These are phyloP conservation scores for Aotearoamyces nothofagi DNA, from an alignment of 2,329 filamentous ascomycete genomes.

Conservation along the genomic window DNA sequence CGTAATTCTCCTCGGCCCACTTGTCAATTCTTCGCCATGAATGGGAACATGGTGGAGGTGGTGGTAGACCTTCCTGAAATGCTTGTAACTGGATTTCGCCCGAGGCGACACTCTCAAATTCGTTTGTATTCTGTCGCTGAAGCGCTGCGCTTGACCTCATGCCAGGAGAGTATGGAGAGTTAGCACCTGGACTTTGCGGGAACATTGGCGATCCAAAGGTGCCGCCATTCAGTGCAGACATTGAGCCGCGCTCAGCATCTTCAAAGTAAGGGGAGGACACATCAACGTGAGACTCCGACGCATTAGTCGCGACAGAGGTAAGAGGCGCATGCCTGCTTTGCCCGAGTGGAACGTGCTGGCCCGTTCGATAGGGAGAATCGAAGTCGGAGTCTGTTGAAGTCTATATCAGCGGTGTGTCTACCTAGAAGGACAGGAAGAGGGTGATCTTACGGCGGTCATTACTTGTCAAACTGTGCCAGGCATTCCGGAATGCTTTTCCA, in stretches of 20 bases:
- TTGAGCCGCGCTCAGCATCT: slow-evolving; percentile 42
- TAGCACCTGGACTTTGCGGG: slow-evolving; percentile 39
- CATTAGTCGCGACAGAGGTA: slow-evolving; percentile 73
- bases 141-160: slow-evolving; percentile 65
- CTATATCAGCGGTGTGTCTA: slow-evolving; percentile 27
- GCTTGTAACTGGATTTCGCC: slow-evolving; percentile 95
- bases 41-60: slow-evolving; percentile 72
- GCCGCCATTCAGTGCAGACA: slow-evolving; percentile 36
- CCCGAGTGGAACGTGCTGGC: slow-evolving; percentile 76
- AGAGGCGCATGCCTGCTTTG: slow-evolving; percentile 70
- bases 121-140: slow-evolving; percentile 42
- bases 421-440: slow-evolving; percentile 12
- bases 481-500: slow-evolving; percentile 60
- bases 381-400: slow-evolving; percentile 66
- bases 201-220: slow-evolving; percentile 28
- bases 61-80: slow-evolving; percentile 82
- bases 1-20: slow-evolving; percentile 92
- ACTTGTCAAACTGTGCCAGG: slow-evolving; percentile 76
- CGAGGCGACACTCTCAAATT: slow-evolving; percentile 54
- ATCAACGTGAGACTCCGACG: slow-evolving; percentile 76
- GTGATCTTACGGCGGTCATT: slow-evolving; percentile 54
- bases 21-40: slow-evolving; percentile 90
- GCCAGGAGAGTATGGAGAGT: slow-evolving; percentile 76
- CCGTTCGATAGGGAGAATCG: slow-evolving; percentile 86
- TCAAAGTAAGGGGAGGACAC: slow-evolving; percentile 67